These are phyloP conservation scores for Dorcoceras hygrometricum DNA, from an alignment of 257 asterid genomes.

Conservation along the genomic window DNA sequence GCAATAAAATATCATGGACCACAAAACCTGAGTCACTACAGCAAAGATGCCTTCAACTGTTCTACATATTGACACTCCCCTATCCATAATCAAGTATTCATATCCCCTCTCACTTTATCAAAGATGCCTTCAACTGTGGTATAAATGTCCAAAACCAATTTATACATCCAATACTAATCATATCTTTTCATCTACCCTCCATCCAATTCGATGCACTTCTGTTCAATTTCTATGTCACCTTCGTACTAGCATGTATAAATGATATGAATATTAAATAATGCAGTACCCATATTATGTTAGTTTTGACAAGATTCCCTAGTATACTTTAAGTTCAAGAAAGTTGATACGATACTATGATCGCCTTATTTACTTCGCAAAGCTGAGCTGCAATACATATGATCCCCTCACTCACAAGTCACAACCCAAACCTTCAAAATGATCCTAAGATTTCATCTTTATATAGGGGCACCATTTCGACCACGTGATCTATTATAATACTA, in stretches of 20 bases:
- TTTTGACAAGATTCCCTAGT: neutral
- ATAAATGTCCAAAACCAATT: neutral
- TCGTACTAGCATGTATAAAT: too few relatives aligned
- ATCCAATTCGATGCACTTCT: neutral
- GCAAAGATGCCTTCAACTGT: too few relatives aligned
- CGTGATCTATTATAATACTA: neutral
- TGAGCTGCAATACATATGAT: neutral
- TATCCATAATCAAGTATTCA: neutral
- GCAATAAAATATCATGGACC: neutral
- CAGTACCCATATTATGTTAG: neutral
- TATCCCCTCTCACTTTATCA: neutral
- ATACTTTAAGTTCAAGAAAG: neutral
- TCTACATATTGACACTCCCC: neutral
- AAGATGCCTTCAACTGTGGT: neutral
- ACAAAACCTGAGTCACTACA: conserved; percentile 4
- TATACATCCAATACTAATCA: neutral
- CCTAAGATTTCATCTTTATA: neutral
- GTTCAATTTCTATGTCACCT: neutral
- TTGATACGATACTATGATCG: too few relatives aligned
- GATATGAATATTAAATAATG: too few relatives aligned
- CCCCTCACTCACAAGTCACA: neutral
- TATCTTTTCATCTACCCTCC: neutral
- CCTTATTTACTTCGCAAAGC: too few relatives aligned
- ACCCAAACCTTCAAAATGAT: neutral
- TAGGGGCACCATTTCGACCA: neutral